Base-by-base conservation (phyloP, 352 stramenopile species). In the Phytophthora citricola region DNA sequence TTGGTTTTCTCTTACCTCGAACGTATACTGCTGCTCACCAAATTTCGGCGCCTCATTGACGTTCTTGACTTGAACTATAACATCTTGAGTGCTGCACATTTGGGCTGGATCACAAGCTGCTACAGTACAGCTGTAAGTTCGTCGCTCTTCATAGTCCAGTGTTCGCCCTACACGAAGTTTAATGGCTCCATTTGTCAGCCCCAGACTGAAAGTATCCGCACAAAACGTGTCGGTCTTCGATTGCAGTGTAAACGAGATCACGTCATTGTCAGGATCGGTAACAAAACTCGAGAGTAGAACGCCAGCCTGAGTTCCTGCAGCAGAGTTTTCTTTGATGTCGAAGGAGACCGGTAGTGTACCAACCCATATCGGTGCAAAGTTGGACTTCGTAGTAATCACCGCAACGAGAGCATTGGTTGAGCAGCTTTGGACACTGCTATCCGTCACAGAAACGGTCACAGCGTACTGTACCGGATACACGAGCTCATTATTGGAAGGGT, bases 1-100 rank as follows among this genome's bases (percentile, higher is more conserved):
- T 26, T 68, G 32, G 29, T 85, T 84, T 57, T 90, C 81, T 17
- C 48, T 27, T 26, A 88, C 69, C 7, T 62, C n/a, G 40, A 90
- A 84, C 2, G n/a, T 40, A 22, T 71, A 71, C 4, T 20, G 12
- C 24, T 36, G 24, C 15, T 80, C 70, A 22, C 20, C 63, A 60
- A 90, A 90, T 36, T 14, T 12, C 4, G 81, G 81, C 17, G 57
- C 50, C 47, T 90, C 81, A 46, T 90, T 90, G n/a, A 87, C 54
- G 32, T 90, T 77, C 27, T 47, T 66, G 26, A 90, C 63, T 52
- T 68, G 46, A 15, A 90, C 36, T 40, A 47, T 71, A 11, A 88
- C 58, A 34, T 90, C 79, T 43, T 66, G 55, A 1, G 77, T 66
- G 1, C 65, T 73, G 61, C 79, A 90, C 68, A 85, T 83, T 43